Evolutionary conservation across 2,329 filamentous ascomycete genomes (phyloP).

Genomic region (Aspergillus ochraceoroseus): DNA sequence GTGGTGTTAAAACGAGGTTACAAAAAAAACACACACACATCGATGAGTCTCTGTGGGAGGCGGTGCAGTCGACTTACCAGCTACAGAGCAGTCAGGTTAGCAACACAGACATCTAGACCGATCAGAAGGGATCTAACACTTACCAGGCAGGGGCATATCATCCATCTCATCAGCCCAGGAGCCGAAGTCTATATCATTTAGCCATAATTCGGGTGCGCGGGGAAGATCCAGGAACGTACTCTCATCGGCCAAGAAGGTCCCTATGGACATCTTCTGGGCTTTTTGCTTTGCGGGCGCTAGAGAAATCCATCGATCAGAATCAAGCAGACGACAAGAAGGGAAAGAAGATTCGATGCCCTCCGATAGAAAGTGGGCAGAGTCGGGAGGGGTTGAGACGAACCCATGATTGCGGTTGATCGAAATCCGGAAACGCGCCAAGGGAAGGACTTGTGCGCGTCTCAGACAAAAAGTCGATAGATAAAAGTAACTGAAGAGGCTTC

Average conservation of each 20-base stretch:
- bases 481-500: slow-evolving; percentile 17
- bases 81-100: slow-evolving; percentile 22
- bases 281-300: slow-evolving; percentile 89
- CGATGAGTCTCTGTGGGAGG: too few relatives aligned
- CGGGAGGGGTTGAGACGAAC: slow-evolving; percentile 34
- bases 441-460: slow-evolving; percentile 39
- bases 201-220: slow-evolving; percentile 22
- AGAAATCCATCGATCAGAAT: slow-evolving; percentile 44
- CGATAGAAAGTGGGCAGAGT: slow-evolving; percentile 9
- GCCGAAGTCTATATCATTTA: slow-evolving; percentile 58
- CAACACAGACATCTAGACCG: slow-evolving; percentile 2
- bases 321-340: slow-evolving; percentile 16
- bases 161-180: slow-evolving; percentile 99
- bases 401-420: slow-evolving; percentile 56
- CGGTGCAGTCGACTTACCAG: slow-evolving; percentile 27
- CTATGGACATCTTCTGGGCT: slow-evolving; percentile 93
- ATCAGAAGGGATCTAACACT: slow-evolving; percentile 34
- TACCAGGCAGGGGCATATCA: slow-evolving; percentile 70
- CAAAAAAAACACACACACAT: too few relatives aligned
- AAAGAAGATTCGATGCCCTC: slow-evolving; percentile 9
- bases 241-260: slow-evolving; percentile 88
- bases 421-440: slow-evolving; percentile 39
- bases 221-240: slow-evolving; percentile 56
- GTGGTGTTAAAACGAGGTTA: slow-evolving; percentile 20
- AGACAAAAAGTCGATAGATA: slow-evolving; percentile 25